These are phyloP conservation scores for Trypanosoma congolense DNA, from an alignment of 208 protist genomes.

Conservation along the genomic window DNA sequence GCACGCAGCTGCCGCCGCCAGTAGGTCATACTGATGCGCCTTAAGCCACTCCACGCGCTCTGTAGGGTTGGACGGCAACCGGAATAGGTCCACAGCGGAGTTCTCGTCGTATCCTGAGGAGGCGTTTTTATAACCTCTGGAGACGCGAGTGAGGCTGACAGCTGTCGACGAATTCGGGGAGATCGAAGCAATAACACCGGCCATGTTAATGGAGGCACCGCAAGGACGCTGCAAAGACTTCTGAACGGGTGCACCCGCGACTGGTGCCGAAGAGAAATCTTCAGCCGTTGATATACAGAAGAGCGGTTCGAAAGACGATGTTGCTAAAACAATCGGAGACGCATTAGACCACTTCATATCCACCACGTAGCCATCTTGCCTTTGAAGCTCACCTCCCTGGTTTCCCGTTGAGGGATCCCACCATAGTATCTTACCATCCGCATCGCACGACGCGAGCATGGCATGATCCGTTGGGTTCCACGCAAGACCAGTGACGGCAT, in stretches of 20 bases:
- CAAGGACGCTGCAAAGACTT: conserved; percentile 62
- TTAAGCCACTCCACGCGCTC: conserved; percentile 66
- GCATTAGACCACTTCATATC: conserved; percentile 94
- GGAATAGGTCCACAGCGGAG: conserved; percentile 17
- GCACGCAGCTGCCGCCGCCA: conserved; percentile 57
- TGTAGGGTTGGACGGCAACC: conserved; percentile 26
- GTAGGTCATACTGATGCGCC: conserved; percentile 33
- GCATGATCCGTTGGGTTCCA: conserved; percentile 91
- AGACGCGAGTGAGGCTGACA: conserved; percentile 31
- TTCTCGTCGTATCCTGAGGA: conserved; percentile 22
- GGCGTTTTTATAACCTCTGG: conserved; percentile 12
- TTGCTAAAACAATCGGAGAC: conserved; percentile 84
- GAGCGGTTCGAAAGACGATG: conserved; percentile 80
- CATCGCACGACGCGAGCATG: conserved; percentile 91
- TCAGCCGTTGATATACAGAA: conserved; percentile 72
- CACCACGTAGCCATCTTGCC: conserved; percentile 85
- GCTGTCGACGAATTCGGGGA: conserved; percentile 17
- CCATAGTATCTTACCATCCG: conserved; percentile 92
- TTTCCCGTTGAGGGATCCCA: conserved; percentile 91
- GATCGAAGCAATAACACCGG: conserved; percentile 46
- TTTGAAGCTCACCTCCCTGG: conserved; percentile 52
- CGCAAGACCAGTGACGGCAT: conserved; percentile 89
- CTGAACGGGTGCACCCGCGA: conserved; percentile 19
- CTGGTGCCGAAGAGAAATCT: conserved; percentile 10
- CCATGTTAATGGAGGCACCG: conserved; percentile 59